Evolutionary conservation across 1,284 basidiomycete species (phyloP).

Genomic region (Flammula alnicola): DNA sequence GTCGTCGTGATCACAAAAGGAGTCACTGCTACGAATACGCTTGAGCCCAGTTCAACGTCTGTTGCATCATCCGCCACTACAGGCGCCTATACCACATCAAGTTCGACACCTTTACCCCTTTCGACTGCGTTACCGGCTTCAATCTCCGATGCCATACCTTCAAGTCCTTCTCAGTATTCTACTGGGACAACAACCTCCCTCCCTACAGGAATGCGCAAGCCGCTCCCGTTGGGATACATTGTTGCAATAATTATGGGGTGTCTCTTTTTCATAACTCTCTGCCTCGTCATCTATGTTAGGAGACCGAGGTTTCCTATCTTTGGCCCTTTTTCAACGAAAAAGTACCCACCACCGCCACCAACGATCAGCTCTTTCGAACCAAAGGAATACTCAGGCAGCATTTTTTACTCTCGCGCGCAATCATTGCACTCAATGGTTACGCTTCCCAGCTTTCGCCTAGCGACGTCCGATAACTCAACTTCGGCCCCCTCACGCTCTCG

Average conservation of each 20-base stretch:
- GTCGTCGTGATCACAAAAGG: too few species aligned
- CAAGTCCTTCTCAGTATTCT: too few species aligned
- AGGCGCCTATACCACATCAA: too few species aligned
- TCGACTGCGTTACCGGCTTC: too few species aligned
- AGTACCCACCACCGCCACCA: background rate
- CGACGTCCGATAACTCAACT: background rate
- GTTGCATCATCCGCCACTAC: too few species aligned
- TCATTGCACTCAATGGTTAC: background rate
- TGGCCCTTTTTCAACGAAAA: background rate
- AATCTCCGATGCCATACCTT: too few species aligned
- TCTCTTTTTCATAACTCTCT: slow-evolving; percentile 11
- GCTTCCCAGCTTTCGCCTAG: background rate
- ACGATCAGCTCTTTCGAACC: slow-evolving; percentile 9
- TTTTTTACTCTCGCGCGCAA: too few species aligned
- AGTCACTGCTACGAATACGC: too few species aligned
- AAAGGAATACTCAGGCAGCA: background rate
- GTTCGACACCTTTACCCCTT: too few species aligned
- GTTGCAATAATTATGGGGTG: slow-evolving; percentile 5
- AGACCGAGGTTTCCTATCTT: background rate
- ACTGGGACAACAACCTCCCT: too few species aligned
- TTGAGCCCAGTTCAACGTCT: too few species aligned
- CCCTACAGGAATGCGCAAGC: background rate
- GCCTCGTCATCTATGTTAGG: slow-evolving; percentile 9
- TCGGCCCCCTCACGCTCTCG: too few species aligned
- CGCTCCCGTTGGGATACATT: slow-evolving; percentile 4